These are phyloP conservation scores for Lentinus tigrinus DNA, from an alignment of 768 basidiomycete species.

Conservation along the genomic window DNA sequence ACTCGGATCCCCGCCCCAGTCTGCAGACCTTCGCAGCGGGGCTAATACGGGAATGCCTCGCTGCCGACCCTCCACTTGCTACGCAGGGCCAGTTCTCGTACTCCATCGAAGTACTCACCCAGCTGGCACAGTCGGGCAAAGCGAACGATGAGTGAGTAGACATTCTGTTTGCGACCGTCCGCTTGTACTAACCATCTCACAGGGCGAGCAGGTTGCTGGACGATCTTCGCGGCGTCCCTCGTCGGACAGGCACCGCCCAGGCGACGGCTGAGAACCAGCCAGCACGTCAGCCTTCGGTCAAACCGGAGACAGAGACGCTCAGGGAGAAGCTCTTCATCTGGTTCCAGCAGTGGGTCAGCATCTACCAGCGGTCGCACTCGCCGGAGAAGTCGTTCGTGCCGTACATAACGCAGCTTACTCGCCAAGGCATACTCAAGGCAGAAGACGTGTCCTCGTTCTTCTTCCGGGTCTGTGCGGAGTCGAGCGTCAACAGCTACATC, in stretches of 20 bases:
- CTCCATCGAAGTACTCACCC: conserved; percentile 77
- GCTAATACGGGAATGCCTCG: conserved; percentile 83
- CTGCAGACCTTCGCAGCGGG: conserved; percentile 80
- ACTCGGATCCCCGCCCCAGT: conserved; percentile 72
- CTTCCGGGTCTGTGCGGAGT: conserved; percentile 96
- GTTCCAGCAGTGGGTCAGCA: conserved; percentile 95
- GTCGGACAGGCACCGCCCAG: conserved; percentile 37
- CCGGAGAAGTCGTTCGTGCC: conserved; percentile 95
- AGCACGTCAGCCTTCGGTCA: conserved; percentile 48
- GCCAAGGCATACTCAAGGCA: conserved; percentile 93
- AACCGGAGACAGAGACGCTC: conserved; percentile 73
- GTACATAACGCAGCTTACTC: conserved; percentile 95
- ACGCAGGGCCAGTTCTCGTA: conserved; percentile 77
- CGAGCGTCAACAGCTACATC: conserved; percentile 86
- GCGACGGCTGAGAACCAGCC: conserved; percentile 36
- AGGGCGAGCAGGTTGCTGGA: conserved; percentile 76
- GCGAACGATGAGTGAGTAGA: conserved; percentile 78
- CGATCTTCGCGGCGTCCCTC: conserved; percentile 71
- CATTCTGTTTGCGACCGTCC: not conserved
- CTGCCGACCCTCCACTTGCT: conserved; percentile 77
- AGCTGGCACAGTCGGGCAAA: conserved; percentile 71
- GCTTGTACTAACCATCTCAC: conserved; percentile 9
- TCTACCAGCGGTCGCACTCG: conserved; percentile 87
- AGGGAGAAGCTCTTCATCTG: conserved; percentile 73
- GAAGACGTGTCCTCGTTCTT: conserved; percentile 97